These are phyloP conservation scores for Hortaea sp. DNA, from an alignment of 2,329 filamentous ascomycete genomes.

Conservation along the genomic window DNA sequence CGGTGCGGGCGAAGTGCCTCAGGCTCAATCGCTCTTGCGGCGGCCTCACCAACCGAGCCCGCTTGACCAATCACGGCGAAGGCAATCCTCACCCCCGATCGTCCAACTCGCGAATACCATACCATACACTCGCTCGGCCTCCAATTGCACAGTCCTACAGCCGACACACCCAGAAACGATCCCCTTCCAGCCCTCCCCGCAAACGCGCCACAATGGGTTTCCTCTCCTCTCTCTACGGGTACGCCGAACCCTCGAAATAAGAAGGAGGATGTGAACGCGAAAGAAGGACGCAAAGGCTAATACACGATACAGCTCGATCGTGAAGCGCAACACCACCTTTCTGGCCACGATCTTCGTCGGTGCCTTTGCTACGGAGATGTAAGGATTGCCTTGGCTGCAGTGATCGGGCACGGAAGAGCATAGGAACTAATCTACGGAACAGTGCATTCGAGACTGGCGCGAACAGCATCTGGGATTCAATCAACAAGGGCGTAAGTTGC, in stretches of 20 bases:
- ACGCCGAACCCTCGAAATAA: conserved; percentile 16
- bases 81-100: too few relatives aligned
- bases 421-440: conserved; percentile 13
- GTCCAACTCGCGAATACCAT: too few relatives aligned
- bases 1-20: too few relatives aligned
- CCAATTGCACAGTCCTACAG: too few relatives aligned
- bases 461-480: conserved; percentile 78
- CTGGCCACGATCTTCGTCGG: conserved; percentile 74
- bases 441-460: conserved; percentile 76
- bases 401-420: neutral
- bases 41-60: too few relatives aligned
- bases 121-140: too few relatives aligned
- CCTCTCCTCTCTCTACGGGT: conserved; percentile 46
- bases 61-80: too few relatives aligned
- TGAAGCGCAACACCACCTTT: conserved; percentile 83
- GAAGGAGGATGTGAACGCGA: conserved; percentile 2
- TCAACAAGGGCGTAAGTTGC: conserved; percentile 80
- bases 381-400: conserved; percentile 16
- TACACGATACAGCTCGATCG: conserved; percentile 55
- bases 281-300: conserved; percentile 15
- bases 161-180: neutral
- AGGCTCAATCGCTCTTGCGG: too few relatives aligned
- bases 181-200: neutral
- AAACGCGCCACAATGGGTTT: conserved; percentile 45
- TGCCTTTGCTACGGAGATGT: conserved; percentile 93